Percentiles rank a stretch among this genome's conserved stretches.
Conservation (phyloP, 176 grass and related monocot species). For the Luzula sylvatica region DNA sequence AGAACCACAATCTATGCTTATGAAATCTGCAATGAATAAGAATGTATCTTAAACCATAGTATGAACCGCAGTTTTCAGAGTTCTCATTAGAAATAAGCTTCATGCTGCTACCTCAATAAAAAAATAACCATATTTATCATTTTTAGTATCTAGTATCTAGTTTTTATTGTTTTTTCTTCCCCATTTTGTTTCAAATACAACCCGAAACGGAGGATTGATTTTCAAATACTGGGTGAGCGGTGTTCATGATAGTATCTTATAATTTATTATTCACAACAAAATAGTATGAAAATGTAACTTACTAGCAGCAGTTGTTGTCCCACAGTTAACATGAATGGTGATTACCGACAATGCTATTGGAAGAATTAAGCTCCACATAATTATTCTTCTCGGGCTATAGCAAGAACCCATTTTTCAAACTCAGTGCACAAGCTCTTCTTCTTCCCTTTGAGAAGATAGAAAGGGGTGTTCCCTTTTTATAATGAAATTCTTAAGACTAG, state of each 20-base stretch:
- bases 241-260: not conserved
- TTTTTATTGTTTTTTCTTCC: not conserved
- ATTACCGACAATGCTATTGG: not conserved
- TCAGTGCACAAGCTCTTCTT: not conserved
- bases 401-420: not conserved
- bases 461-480: too few species aligned
- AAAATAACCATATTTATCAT: too few species aligned
- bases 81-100: too few species aligned
- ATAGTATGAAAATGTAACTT: not conserved
- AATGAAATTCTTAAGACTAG: too few species aligned
- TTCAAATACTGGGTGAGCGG: not conserved
- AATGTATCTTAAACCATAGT: too few species aligned
- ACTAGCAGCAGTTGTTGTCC: not conserved
- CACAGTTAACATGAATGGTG: not conserved
- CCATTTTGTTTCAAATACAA: not conserved
- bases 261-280: not conserved
- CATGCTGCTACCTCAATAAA: too few species aligned
- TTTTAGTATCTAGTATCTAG: not conserved
- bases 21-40: conserved; percentile 36
- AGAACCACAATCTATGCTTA: conserved; percentile 56
- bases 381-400: not conserved
- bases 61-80: too few species aligned
- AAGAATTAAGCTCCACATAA: not conserved
- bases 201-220: not conserved
- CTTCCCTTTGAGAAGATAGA: not conserved